These are phyloP conservation scores for Amanita thiersii DNA, from an alignment of 768 basidiomycete species.

Conservation along the genomic window DNA sequence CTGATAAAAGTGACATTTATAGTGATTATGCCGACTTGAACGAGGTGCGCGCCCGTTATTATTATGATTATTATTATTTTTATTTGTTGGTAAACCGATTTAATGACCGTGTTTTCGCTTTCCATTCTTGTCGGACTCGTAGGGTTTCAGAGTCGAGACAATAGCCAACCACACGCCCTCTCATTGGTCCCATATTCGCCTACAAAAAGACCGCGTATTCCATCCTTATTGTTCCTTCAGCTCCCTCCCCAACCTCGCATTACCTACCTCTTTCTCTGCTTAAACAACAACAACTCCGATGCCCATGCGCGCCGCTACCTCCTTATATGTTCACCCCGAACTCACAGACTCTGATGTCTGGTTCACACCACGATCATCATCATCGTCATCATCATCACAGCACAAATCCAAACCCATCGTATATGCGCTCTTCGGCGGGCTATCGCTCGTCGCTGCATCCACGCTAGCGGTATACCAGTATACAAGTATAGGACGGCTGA, in stretches of 20 bases:
- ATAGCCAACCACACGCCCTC: too few species aligned
- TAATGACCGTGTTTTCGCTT: background rate
- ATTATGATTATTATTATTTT: slow-evolving; percentile 28
- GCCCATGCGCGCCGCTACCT: slow-evolving; percentile 28
- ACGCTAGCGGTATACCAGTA: slow-evolving; percentile 24
- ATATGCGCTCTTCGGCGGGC: slow-evolving; percentile 21
- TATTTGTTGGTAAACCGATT: too few species aligned
- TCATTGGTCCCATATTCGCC: background rate
- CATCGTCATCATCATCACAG: background rate
- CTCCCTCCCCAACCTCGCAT: background rate
- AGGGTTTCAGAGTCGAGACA: too few species aligned
- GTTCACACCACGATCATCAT: slow-evolving; percentile 17
- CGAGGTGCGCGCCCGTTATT: too few species aligned
- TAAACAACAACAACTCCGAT: background rate
- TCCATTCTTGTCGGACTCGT: background rate
- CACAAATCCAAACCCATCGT: slow-evolving; percentile 12
- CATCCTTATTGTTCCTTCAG: background rate
- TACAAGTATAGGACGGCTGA: slow-evolving; percentile 18
- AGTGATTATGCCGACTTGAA: too few species aligned
- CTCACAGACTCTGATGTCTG: slow-evolving; percentile 32
- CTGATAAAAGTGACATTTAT: too few species aligned
- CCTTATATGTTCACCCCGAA: slow-evolving; percentile 30
- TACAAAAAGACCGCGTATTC: background rate
- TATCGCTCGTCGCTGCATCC: slow-evolving; percentile 24
- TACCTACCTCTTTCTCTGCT: background rate